Conservation (phyloP, 768 basidiomycete genomes). For the Grammothele lineata region DNA sequence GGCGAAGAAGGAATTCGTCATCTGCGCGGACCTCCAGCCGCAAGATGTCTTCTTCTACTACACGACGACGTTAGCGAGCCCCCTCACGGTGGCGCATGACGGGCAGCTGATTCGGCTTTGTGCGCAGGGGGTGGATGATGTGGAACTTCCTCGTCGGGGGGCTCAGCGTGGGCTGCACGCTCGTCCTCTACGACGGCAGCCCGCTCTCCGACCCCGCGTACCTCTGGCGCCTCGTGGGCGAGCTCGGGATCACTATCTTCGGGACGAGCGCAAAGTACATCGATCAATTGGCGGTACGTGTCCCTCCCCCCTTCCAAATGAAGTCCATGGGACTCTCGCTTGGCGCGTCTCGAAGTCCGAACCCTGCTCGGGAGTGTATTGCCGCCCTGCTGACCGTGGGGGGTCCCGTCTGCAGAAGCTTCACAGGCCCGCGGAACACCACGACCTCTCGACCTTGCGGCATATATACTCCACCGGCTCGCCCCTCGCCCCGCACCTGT, state of each 20-base stretch:
- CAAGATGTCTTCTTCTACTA: slow-evolving; percentile 81
- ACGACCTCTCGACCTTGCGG: slow-evolving; percentile 52
- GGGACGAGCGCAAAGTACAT: slow-evolving; percentile 85
- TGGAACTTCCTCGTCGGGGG: slow-evolving; percentile 78
- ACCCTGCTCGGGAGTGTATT: too few species aligned
- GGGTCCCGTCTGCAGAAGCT: slow-evolving; percentile 46
- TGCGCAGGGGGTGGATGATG: slow-evolving; percentile 82
- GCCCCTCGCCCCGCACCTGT: slow-evolving; percentile 63
- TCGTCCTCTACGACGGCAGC: slow-evolving; percentile 79
- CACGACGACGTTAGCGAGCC: slow-evolving; percentile 62
- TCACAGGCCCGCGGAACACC: slow-evolving; percentile 63
- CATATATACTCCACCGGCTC: slow-evolving; percentile 83
- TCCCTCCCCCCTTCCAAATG: too few species aligned
- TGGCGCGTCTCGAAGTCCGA: too few species aligned
- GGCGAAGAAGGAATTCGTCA: slow-evolving; percentile 63
- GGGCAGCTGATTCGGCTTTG: background rate
- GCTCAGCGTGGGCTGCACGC: slow-evolving; percentile 60
- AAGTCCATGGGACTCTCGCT: background rate
- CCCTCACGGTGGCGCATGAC: background rate
- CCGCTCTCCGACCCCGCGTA: slow-evolving; percentile 62
- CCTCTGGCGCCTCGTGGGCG: slow-evolving; percentile 67
- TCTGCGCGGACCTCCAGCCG: slow-evolving; percentile 61
- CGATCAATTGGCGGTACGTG: slow-evolving; percentile 65
- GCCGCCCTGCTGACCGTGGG: too few species aligned
- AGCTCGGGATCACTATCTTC: slow-evolving; percentile 70